These are phyloP conservation scores for Cadophora sp. DNA, from an alignment of 2,329 filamentous ascomycete species.

Conservation along the genomic window DNA sequence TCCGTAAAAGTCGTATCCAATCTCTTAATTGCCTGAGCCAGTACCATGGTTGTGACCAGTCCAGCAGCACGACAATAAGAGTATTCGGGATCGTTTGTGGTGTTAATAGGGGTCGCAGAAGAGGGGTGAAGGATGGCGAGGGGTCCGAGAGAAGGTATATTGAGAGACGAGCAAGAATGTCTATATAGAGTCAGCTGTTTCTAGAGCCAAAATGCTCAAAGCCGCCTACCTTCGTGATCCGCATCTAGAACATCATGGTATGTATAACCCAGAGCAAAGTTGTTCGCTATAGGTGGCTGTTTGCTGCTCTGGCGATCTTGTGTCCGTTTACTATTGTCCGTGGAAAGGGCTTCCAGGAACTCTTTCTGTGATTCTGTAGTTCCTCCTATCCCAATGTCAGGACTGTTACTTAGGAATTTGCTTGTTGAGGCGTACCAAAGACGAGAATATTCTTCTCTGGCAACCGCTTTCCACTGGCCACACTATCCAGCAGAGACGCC, in stretches of 20 bases:
- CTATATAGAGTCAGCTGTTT: slow-evolving; percentile 52
- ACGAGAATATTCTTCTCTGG: slow-evolving; percentile 92
- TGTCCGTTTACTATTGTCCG: slow-evolving; percentile 48
- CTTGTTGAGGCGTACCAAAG: slow-evolving; percentile 63
- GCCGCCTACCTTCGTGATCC: slow-evolving; percentile 82
- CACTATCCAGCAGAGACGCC: slow-evolving; percentile 90
- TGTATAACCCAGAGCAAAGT: slow-evolving; percentile 91
- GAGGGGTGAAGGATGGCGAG: slow-evolving; percentile 79
- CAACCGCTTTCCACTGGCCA: slow-evolving; percentile 86
- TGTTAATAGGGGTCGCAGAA: slow-evolving; percentile 84
- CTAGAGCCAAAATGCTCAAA: not conserved
- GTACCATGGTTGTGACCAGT: slow-evolving; percentile 92
- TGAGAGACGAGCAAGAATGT: slow-evolving; percentile 88
- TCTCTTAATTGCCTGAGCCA: slow-evolving; percentile 89
- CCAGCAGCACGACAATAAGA: slow-evolving; percentile 87
- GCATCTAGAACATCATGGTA: slow-evolving; percentile 94
- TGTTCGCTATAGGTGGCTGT: slow-evolving; percentile 84
- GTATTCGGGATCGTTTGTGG: slow-evolving; percentile 85
- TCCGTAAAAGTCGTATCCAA: slow-evolving; percentile 86
- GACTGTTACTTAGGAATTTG: slow-evolving; percentile 14
- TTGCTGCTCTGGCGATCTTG: slow-evolving; percentile 62
- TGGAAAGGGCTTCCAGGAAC: slow-evolving; percentile 70
- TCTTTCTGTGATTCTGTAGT: slow-evolving; percentile 84
- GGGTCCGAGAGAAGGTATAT: slow-evolving; percentile 88
- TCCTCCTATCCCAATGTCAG: slow-evolving; percentile 64